Evolutionary conservation across 2,329 filamentous ascomycete species (phyloP).

Genomic region (Phaeoacremonium minimum): DNA sequence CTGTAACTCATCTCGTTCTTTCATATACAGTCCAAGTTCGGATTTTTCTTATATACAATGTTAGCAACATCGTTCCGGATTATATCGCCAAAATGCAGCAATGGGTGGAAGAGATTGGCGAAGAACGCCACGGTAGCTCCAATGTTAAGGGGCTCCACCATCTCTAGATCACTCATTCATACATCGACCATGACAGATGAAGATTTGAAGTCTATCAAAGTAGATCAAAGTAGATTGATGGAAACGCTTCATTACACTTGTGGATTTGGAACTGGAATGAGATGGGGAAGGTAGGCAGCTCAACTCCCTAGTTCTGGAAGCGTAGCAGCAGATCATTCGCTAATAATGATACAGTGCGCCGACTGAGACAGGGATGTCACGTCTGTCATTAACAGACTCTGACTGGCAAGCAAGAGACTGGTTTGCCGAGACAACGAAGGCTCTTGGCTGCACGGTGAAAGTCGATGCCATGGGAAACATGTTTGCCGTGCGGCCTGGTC

Average conservation of each 20-base stretch:
- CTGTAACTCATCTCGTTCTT: too few relatives aligned
- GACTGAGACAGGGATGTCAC: conserved; percentile 73
- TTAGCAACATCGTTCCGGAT: too few relatives aligned
- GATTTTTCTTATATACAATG: too few relatives aligned
- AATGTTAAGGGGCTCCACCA: too few relatives aligned
- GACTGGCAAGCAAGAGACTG: conserved; percentile 72
- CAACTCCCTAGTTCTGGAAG: too few relatives aligned
- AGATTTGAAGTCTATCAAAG: conserved; percentile 33
- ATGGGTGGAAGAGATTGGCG: too few relatives aligned
- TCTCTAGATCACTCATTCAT: too few relatives aligned
- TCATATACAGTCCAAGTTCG: too few relatives aligned
- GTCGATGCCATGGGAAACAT: conserved; percentile 78
- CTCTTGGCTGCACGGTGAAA: conserved; percentile 61
- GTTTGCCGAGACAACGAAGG: conserved; percentile 62
- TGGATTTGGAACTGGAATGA: conserved; percentile 61
- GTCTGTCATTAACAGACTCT: conserved; percentile 65
- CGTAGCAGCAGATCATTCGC: too few relatives aligned
- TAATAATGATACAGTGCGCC: conserved; percentile 37
- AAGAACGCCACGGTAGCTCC: too few relatives aligned
- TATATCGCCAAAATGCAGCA: too few relatives aligned
- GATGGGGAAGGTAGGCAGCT: conserved; percentile 62
- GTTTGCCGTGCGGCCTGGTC: conserved; percentile 67
- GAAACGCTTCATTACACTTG: conserved; percentile 61
- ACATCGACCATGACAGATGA: conserved; percentile 7
- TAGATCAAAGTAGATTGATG: conserved; percentile 57